Evolutionary conservation across 1,284 basidiomycete species (phyloP).

Genomic region (Trichosporon inkin): DNA sequence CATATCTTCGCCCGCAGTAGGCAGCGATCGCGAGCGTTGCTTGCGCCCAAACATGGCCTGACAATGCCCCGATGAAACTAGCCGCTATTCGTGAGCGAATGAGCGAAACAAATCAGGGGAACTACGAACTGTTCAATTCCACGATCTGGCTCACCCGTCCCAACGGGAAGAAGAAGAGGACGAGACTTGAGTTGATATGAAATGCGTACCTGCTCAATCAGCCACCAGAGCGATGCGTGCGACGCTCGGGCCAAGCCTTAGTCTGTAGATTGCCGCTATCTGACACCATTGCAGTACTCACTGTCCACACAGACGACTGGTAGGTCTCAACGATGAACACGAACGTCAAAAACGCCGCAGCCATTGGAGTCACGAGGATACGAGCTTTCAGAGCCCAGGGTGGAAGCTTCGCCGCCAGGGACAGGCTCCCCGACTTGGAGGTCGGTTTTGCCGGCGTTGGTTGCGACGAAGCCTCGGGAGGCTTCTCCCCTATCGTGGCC

Average conservation of each 20-base stretch:
- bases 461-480: neutral
- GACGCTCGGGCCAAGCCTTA: neutral
- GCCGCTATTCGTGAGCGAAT: slow-evolving; percentile 10
- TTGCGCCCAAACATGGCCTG: slow-evolving; percentile 40
- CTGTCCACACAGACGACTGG: slow-evolving; percentile 36
- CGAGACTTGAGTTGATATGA: slow-evolving; percentile 41
- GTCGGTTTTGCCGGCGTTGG: neutral
- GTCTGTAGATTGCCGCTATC: neutral
- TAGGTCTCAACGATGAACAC: slow-evolving; percentile 33
- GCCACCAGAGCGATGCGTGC: neutral
- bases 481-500: neutral
- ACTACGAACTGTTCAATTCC: slow-evolving; percentile 38
- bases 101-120: neutral
- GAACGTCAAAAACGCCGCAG: slow-evolving; percentile 33
- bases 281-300: slow-evolving; percentile 23
- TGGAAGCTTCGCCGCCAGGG: slow-evolving; percentile 11
- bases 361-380: slow-evolving; percentile 13
- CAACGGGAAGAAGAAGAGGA: slow-evolving; percentile 51
- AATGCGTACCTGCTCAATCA: slow-evolving; percentile 42
- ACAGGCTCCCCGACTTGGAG: neutral
- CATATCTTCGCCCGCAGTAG: slow-evolving; percentile 33
- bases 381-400: slow-evolving; percentile 17
- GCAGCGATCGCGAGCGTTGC: slow-evolving; percentile 41
- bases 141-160: slow-evolving; percentile 42
- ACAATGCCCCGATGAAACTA: slow-evolving; percentile 30